phyloP scores from a whole-genome alignment of 2,329 filamentous ascomycete species.

The Alternaria triticina region DNA sequence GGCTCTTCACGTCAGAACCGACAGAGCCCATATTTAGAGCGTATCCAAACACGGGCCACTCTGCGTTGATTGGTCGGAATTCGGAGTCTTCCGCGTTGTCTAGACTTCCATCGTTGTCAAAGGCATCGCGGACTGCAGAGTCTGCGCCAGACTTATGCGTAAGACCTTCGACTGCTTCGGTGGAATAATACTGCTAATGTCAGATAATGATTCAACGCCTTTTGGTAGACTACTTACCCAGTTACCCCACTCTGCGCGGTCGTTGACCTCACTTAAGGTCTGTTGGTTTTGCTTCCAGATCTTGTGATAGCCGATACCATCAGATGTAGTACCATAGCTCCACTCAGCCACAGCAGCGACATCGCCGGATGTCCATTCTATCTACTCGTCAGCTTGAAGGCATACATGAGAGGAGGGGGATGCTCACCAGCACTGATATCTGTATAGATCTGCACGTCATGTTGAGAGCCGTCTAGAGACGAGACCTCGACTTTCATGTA shows the following conservation, averaged over 20 bases:
- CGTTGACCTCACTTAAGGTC: conserved; percentile 54
- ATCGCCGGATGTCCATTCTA: conserved; percentile 77
- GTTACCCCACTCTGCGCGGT: conserved; percentile 61
- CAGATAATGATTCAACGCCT: background rate
- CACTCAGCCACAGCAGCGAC: conserved; percentile 63
- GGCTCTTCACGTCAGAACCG: conserved; percentile 40
- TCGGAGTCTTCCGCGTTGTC: conserved; percentile 55
- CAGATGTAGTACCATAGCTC: conserved; percentile 57
- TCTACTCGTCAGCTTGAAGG: conserved; percentile 9
- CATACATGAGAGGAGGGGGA: too few species aligned
- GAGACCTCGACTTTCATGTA: conserved; percentile 70
- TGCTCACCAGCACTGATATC: conserved; percentile 72
- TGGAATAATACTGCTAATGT: conserved; percentile 55
- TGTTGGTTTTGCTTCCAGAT: conserved; percentile 56
- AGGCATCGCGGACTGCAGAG: conserved; percentile 54
- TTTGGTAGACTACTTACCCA: conserved; percentile 35
- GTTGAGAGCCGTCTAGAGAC: conserved; percentile 66
- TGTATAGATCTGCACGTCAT: conserved; percentile 73
- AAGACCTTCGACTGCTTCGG: conserved; percentile 49
- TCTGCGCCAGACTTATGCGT: conserved; percentile 58
- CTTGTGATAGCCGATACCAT: conserved; percentile 65
- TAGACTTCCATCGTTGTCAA: conserved; percentile 53
- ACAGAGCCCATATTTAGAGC: conserved; percentile 58
- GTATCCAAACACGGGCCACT: conserved; percentile 63
- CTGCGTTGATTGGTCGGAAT: conserved; percentile 57